These are phyloP conservation scores for Vitis hybrid DNA, from an alignment of 177 flowering plant genomes.

Conservation along the genomic window DNA sequence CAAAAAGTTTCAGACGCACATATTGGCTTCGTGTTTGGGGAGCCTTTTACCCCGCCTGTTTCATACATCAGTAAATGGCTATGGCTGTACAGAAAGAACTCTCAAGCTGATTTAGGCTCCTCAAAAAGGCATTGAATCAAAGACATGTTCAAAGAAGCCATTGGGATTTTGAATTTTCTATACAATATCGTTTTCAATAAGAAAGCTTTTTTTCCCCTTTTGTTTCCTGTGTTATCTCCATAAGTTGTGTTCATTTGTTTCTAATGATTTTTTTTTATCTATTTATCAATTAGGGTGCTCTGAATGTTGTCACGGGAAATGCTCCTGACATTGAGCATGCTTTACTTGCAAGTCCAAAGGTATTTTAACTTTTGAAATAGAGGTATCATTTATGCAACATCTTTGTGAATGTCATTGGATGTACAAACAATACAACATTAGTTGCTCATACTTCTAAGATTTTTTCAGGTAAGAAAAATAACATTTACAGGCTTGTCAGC, in stretches of 20 bases:
- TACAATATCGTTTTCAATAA: too few species aligned
- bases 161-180: too few species aligned
- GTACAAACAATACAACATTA: background rate
- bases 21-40: too few species aligned
- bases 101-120: too few species aligned
- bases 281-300: conserved; percentile 61
- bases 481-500: conserved; percentile 99
- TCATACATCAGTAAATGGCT: too few species aligned
- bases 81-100: too few species aligned
- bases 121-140: too few species aligned
- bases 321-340: conserved; percentile 91
- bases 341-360: conserved; percentile 80
- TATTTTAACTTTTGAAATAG: conserved; percentile 12
- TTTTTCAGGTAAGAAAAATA: conserved; percentile 74
- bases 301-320: conserved; percentile 96
- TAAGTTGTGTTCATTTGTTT: conserved; percentile 9
- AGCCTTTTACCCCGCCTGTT: too few species aligned
- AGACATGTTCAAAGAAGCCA: too few species aligned
- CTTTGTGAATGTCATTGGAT: background rate
- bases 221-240: background rate
- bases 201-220: too few species aligned
- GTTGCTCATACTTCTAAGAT: background rate
- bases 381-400: too few species aligned
- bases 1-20: too few species aligned
- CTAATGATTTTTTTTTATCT: conserved; percentile 1